Percentiles rank a stretch among this genome's conserved stretches.
Conservation (phyloP, 805 yeast genomes). For the Myxozyma udenii region DNA sequence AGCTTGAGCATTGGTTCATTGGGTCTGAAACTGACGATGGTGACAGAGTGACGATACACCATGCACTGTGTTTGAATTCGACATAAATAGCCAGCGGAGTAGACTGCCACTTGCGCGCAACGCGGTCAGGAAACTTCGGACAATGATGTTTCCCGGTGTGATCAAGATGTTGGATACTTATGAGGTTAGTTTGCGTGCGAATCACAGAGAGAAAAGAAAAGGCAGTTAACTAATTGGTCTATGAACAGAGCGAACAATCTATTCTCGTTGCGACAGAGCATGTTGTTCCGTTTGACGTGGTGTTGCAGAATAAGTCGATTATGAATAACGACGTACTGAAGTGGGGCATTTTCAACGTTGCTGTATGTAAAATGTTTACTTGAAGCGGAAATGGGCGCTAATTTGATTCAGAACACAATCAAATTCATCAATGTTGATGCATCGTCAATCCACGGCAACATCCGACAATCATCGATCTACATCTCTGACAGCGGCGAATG, state of each 20-base stretch:
- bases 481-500: conserved; percentile 74
- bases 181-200: conserved; percentile 39
- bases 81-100: conserved; percentile 41
- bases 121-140: conserved; percentile 48
- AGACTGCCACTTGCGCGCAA: conserved; percentile 45
- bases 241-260: conserved; percentile 45
- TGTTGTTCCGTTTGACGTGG: conserved; percentile 51
- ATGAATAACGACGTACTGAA: conserved; percentile 40
- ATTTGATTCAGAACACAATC: conserved; percentile 42
- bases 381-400: background rate
- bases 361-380: conserved; percentile 29
- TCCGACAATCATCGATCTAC: conserved; percentile 56
- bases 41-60: conserved; percentile 46
- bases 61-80: conserved; percentile 67
- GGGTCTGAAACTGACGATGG: background rate
- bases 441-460: conserved; percentile 60
- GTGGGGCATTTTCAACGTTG: conserved; percentile 57
- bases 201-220: background rate
- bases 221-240: background rate
- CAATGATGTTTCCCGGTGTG: conserved; percentile 68
- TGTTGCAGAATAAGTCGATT: conserved; percentile 37
- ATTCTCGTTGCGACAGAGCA: conserved; percentile 67
- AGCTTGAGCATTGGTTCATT: too few species aligned
- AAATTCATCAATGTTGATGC: conserved; percentile 56
- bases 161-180: conserved; percentile 59